Evolutionary conservation across 192 early-diverging fungal genomes (phyloP), one percentile per base, ranked within the genome.

Genomic region (Coemansia sp.): DNA sequence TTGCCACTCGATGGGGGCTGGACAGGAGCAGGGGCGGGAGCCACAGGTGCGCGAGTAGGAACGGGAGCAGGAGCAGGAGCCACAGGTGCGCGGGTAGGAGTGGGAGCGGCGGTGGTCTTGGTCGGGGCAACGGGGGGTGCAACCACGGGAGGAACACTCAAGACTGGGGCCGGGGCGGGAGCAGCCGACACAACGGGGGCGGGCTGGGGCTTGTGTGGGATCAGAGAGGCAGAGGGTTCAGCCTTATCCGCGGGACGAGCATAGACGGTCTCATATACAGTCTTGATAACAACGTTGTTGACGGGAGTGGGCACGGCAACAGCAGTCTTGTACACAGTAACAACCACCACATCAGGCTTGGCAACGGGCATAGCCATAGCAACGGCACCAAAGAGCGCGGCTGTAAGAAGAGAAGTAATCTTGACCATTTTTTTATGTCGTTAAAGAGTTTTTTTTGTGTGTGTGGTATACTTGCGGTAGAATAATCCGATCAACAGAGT

Each of bases 401-500:
- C 73, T 4, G 74, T 22, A 66, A 80, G 62, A n/a, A 72, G 34
- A 4, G 69, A 70, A 29, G 69, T 37, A 59, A 80, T 66, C 69
- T 75, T 80, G 58, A 73, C 62, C 68, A 74, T 75, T 24, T 53
- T 45, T 71, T 43, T 47, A 20, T 58, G 50, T 29, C 50, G 50
- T 56, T 32, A 30, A 16, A 18, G 5, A 35, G 34, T 35, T 58
- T 22, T 13, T 52, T 45, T 16, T 52, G 24, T n/a, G 20, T 27
- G 41, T 24, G 20, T 27, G 41, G 24, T 59, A 12, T 67, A 27
- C n/a, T 63, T 27, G 2, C 27, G 15, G 16, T 35, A 20, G 61
- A 63, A 10, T 61, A 64, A 60, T 67, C 74, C 49, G 74, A 65
- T 76, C 74, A 69, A 76, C 74, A 76, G 74, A 76, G 20, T 27